Evolutionary conservation across 495 filamentous ascomycete genomes (phyloP).

Genomic region (Lineolata rhizophorae): DNA sequence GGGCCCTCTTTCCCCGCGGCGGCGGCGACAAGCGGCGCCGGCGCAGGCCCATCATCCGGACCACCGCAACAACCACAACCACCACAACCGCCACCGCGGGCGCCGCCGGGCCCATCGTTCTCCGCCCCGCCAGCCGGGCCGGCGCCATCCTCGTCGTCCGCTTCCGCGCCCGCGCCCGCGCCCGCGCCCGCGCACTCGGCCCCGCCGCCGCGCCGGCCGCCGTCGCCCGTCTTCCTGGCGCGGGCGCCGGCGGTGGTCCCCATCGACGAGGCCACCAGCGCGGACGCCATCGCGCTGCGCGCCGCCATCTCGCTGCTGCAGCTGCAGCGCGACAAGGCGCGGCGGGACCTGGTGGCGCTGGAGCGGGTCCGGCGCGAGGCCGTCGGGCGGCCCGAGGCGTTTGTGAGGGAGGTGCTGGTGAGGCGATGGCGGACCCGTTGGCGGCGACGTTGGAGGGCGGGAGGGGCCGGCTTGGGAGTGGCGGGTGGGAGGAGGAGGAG

Average conservation of each 20-base stretch:
- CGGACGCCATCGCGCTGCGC: constrained; percentile 64
- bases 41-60: too few species aligned
- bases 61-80: too few species aligned
- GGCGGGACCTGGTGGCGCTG: constrained; percentile 45
- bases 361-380: constrained; percentile 40
- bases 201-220: too few species aligned
- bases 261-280: constrained; percentile 54
- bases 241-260: too few species aligned
- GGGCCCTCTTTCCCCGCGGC: too few species aligned
- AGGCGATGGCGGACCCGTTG: constrained; percentile 4
- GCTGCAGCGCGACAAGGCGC: constrained; percentile 53
- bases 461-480: constrained; percentile 13
- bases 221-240: too few species aligned
- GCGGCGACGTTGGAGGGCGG: constrained; percentile 6
- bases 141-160: too few species aligned
- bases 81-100: too few species aligned
- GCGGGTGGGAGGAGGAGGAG: constrained; percentile 19
- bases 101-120: too few species aligned
- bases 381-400: constrained; percentile 42
- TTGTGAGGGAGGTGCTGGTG: constrained; percentile 32
- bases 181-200: constrained; percentile 26
- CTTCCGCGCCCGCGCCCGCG: constrained; percentile 3
- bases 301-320: constrained; percentile 64
- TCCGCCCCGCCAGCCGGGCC: constrained; percentile 1
- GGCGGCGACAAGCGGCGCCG: too few species aligned